These are phyloP conservation scores for Mortierella sp. DNA, from an alignment of 371 early-diverging fungal genomes.

Conservation along the genomic window DNA sequence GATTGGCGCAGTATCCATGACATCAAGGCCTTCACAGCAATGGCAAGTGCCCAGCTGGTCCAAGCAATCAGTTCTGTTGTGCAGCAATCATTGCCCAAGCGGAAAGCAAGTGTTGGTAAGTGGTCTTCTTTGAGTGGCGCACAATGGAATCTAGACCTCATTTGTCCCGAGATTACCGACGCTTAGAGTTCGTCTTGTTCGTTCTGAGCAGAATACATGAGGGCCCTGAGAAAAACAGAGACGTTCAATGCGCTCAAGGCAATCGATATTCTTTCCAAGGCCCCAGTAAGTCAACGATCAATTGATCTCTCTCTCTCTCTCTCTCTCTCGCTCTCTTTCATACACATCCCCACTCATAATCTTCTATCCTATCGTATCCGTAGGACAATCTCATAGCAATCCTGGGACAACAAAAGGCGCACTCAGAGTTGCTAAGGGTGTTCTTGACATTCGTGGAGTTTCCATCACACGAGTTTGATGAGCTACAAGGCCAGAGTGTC, in stretches of 20 bases:
- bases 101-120: slow-evolving; percentile 49
- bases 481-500: slow-evolving; percentile 27
- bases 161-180: neutral
- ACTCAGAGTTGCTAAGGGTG: slow-evolving; percentile 28
- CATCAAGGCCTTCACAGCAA: slow-evolving; percentile 46
- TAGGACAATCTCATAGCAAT: slow-evolving; percentile 42
- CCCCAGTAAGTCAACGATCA: slow-evolving; percentile 29
- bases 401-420: slow-evolving; percentile 34
- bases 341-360: neutral
- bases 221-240: slow-evolving; percentile 29
- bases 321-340: too few species aligned
- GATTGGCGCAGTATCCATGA: slow-evolving; percentile 33
- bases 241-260: slow-evolving; percentile 45
- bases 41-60: slow-evolving; percentile 48
- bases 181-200: neutral
- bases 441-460: slow-evolving; percentile 50
- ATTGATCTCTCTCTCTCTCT: too few species aligned
- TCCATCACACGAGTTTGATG: slow-evolving; percentile 45
- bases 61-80: slow-evolving; percentile 27
- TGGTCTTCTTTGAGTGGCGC: neutral
- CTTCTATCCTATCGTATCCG: neutral
- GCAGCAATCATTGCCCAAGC: slow-evolving; percentile 22
- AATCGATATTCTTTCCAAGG: slow-evolving; percentile 45
- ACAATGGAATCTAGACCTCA: neutral
- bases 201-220: slow-evolving; percentile 39